phyloP scores from a whole-genome alignment of 148 eudicot genomes.

The Heliamphora exappendiculata region DNA sequence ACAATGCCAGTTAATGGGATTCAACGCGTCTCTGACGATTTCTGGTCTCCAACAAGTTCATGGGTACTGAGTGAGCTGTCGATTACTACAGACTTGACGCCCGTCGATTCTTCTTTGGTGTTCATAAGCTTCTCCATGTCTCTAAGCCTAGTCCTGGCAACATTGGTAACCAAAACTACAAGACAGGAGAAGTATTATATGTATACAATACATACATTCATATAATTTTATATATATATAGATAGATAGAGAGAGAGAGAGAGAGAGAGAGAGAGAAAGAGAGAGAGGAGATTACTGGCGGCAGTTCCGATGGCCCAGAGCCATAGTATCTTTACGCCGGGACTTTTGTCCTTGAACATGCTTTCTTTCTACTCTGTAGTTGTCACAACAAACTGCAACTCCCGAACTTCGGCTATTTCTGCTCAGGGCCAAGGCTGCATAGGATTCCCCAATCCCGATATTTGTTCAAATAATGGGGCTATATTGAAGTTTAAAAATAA shows the following conservation, averaged over 20 bases:
- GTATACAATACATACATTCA: neutral
- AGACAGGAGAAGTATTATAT: neutral
- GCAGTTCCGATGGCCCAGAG: constrained; percentile 85
- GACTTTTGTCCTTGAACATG: constrained; percentile 55
- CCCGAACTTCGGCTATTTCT: too few relatives aligned
- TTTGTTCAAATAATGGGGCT: too few relatives aligned
- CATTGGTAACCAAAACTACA: constrained; percentile 61
- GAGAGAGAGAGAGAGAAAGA: constrained; percentile 5
- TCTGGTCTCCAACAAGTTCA: constrained; percentile 27
- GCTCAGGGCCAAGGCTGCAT: too few relatives aligned
- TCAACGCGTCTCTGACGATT: constrained; percentile 15
- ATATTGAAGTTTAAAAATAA: too few relatives aligned
- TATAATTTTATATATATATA: neutral
- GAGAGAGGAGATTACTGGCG: constrained; percentile 30
- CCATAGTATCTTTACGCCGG: constrained; percentile 88
- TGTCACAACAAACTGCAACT: too few relatives aligned
- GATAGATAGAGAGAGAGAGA: neutral
- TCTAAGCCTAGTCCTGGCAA: constrained; percentile 44
- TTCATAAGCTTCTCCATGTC: constrained; percentile 62
- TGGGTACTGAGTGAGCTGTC: constrained; percentile 25
- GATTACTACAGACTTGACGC: constrained; percentile 11
- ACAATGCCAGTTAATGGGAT: too few relatives aligned
- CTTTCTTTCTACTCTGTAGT: constrained; percentile 23
- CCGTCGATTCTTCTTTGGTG: constrained; percentile 17
- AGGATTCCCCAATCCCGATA: too few relatives aligned